A percentile compares a stretch with the other conserved stretches of the same genome.
Conservation (phyloP, 2,329 filamentous ascomycete species). For the Aspergillus terreus region DNA sequence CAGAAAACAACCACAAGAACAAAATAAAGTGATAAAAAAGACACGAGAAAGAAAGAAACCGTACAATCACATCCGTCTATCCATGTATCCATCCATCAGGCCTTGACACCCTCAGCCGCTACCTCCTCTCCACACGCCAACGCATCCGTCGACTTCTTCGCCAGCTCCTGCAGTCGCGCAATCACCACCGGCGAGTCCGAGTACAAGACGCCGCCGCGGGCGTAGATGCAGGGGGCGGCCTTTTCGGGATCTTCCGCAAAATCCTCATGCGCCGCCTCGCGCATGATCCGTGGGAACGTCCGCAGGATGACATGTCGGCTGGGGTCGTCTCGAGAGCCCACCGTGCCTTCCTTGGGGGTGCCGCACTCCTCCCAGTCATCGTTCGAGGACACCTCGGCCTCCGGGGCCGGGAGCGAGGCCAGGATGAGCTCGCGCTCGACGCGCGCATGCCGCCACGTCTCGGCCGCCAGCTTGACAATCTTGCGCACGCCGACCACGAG, state of each 20-base stretch:
- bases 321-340: constrained; percentile 15
- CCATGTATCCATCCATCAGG: background rate
- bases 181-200: constrained; percentile 45
- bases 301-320: constrained; percentile 47
- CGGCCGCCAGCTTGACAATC: constrained; percentile 56
- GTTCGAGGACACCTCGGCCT: constrained; percentile 31
- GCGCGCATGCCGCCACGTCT: constrained; percentile 57
- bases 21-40: background rate
- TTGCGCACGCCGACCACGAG: constrained; percentile 50
- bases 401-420: constrained; percentile 46
- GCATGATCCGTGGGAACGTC: constrained; percentile 50
- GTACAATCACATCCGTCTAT: background rate
- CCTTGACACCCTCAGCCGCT: background rate
- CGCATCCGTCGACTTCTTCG: constrained; percentile 25
- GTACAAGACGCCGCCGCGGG: constrained; percentile 48
- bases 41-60: background rate
- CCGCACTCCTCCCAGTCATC: constrained; percentile 38
- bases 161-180: constrained; percentile 38
- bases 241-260: constrained; percentile 47
- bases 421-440: constrained; percentile 55
- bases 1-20: background rate
- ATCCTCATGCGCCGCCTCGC: constrained; percentile 49
- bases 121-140: constrained; percentile 6
- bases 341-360: constrained; percentile 15
- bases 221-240: constrained; percentile 44